These are phyloP conservation scores for Nicotiana paniculata DNA, from an alignment of 257 asterid genomes.

Conservation along the genomic window DNA sequence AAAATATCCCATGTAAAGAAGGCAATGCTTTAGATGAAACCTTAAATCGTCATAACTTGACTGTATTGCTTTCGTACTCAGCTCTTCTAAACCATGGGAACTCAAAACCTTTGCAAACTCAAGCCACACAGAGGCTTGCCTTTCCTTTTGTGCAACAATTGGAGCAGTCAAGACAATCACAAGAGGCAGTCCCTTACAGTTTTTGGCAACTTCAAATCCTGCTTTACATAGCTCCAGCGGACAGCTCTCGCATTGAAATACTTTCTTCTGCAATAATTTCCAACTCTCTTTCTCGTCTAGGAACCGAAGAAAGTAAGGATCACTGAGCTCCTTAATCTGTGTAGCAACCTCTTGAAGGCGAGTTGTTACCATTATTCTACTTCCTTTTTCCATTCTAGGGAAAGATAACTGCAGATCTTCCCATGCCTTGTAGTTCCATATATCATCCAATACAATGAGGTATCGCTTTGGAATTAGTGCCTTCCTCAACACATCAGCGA, in stretches of 20 bases:
- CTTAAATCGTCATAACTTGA: neutral
- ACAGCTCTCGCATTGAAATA: neutral
- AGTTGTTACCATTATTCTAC: conserved; percentile 11
- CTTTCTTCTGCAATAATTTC: conserved; percentile 2
- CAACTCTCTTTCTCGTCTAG: neutral
- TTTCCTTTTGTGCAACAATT: neutral
- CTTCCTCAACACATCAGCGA: neutral
- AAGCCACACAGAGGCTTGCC: neutral
- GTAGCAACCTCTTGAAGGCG: neutral
- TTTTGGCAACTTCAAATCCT: neutral
- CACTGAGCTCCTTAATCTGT: neutral
- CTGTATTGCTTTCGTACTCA: neutral
- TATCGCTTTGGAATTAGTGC: neutral
- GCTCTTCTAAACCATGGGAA: neutral
- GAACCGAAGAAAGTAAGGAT: neutral
- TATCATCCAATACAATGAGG: neutral
- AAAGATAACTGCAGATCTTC: neutral
- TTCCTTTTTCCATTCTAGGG: neutral
- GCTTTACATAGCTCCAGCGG: neutral
- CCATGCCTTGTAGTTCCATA: neutral
- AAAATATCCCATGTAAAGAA: neutral
- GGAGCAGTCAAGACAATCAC: conserved; percentile 2
- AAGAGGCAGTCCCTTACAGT: conserved; percentile 10
- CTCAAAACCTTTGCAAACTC: conserved; percentile 1
- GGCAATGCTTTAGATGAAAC: neutral